A percentile compares a stretch with the other conserved stretches of the same genome.
phyloP scores from a whole-genome alignment of 2,329 filamentous ascomycete species.

The Botrytis paeoniae region DNA sequence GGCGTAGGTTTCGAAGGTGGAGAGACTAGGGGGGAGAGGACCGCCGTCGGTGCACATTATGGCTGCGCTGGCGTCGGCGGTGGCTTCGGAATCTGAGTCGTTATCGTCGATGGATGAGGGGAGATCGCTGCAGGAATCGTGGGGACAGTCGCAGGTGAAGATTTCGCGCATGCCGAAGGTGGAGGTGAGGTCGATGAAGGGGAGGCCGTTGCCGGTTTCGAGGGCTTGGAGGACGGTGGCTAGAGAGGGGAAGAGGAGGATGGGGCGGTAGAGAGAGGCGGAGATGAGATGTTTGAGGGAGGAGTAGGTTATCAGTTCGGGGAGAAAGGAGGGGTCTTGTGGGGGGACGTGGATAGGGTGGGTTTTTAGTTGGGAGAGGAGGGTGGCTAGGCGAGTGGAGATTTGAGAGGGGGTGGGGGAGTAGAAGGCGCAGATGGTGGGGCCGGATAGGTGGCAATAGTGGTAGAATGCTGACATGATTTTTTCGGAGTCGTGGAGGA shows the following conservation, averaged over 20 bases:
- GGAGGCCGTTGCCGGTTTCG: constrained; percentile 43
- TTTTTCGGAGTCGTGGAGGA: constrained; percentile 38
- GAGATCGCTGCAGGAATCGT: background rate
- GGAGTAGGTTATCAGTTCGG: constrained; percentile 36
- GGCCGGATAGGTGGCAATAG: constrained; percentile 39
- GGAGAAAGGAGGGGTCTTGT: constrained; percentile 11
- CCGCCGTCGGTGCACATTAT: constrained; percentile 36
- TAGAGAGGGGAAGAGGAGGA: constrained; percentile 33
- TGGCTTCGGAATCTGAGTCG: constrained; percentile 20
- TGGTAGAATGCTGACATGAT: constrained; percentile 34
- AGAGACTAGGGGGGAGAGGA: constrained; percentile 26
- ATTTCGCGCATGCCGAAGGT: constrained; percentile 21
- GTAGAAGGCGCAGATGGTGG: constrained; percentile 31
- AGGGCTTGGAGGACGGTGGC: constrained; percentile 33
- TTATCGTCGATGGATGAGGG: constrained; percentile 6
- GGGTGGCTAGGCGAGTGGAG: constrained; percentile 27
- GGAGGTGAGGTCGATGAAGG: constrained; percentile 37
- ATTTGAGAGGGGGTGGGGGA: constrained; percentile 28
- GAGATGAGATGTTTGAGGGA: constrained; percentile 33
- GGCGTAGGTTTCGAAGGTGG: constrained; percentile 31
- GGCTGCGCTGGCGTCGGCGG: constrained; percentile 28
- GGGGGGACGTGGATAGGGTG: constrained; percentile 33
- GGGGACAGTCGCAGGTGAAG: constrained; percentile 19
- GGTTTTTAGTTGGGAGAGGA: constrained; percentile 44
- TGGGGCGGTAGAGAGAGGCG: constrained; percentile 33